Evolutionary conservation across 106 monocot species (phyloP), one percentile per base, ranked within the genome.

Genomic region (Narthecium ossifragum): DNA sequence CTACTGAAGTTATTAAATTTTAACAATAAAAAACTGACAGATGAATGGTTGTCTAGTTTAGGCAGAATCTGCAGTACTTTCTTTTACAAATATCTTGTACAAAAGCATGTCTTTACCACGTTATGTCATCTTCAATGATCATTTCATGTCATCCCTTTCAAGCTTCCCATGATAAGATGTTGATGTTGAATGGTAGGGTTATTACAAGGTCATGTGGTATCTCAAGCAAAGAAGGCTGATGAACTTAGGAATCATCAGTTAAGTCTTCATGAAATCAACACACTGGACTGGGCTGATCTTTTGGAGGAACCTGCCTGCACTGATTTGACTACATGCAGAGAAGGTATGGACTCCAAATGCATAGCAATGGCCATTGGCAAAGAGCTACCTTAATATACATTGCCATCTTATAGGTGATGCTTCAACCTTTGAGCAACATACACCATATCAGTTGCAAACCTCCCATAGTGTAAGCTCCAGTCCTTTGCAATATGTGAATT

Each of bases 221-320:
- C 41, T 57, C 22, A 34, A 15, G 20, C 26, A 40, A 34, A 41
- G 54, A 39, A 49, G 14, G 4, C 20, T 46, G 59, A 18, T 48
- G 72, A 61, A 28, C 48, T 53, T 59, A 46, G 29, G 38, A 59
- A 43, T 39, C 53, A 73, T 65, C 61, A 77, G 32, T 69, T 59
- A 41, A 50, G 64, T 36, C 67, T 75, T n/a, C 53, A 75, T 71
- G 71, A 79, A 28, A 71, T 84, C 24, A 73, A 77, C 58, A 77
- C 69, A 41, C 69, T 82, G 52, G 76, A 73, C 14, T 82, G 77
- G 82, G 72, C 47, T 28, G 72, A 73, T 34, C 55, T 82, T 6
- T 62, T 75, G 57, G 68, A 64, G 45, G 61, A 49, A 49, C 52
- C 68, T 55, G 39, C 47, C 30, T 34, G 5, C 15, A 51, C 55